Percentiles rank a stretch among this genome's conserved stretches.
phyloP scores from a whole-genome alignment of 2,329 filamentous ascomycete species.

The Colletotrichum salicis region DNA sequence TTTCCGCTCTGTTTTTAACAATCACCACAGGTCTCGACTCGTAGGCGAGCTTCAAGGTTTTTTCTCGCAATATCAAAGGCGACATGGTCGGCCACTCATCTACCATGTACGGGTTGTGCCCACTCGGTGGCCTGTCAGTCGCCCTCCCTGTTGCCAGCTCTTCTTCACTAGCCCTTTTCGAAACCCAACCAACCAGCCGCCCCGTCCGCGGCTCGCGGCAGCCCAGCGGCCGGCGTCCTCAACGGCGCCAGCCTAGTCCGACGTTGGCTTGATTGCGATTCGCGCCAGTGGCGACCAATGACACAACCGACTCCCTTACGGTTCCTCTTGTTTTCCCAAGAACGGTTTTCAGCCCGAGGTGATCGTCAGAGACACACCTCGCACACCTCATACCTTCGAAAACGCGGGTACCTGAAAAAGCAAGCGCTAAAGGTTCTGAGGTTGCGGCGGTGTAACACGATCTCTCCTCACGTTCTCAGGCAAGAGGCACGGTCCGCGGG shows the following conservation, averaged over 20 bases:
- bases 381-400: slow-evolving; percentile 17
- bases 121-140: neutral
- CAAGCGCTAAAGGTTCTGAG: slow-evolving; percentile 12
- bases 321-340: slow-evolving; percentile 8
- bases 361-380: slow-evolving; percentile 27
- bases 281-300: slow-evolving; percentile 35
- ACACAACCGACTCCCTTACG: slow-evolving; percentile 20
- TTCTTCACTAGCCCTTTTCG: neutral
- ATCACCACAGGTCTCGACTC: neutral
- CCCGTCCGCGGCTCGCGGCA: slow-evolving; percentile 28
- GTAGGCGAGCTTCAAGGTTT: neutral
- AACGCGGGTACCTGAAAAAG: slow-evolving; percentile 32
- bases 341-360: slow-evolving; percentile 19
- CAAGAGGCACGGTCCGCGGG: slow-evolving; percentile 5
- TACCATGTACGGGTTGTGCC: neutral
- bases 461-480: neutral
- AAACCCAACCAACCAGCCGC: slow-evolving; percentile 4
- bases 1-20: slow-evolving; percentile 11
- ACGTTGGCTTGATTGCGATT: slow-evolving; percentile 27
- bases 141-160: neutral
- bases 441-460: neutral
- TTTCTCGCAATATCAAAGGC: neutral
- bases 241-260: slow-evolving; percentile 30
- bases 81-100: neutral
- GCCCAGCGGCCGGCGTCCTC: slow-evolving; percentile 18